Conservation (phyloP, 2,329 filamentous ascomycete genomes). For the Stagonosporopsis vannaccii region DNA sequence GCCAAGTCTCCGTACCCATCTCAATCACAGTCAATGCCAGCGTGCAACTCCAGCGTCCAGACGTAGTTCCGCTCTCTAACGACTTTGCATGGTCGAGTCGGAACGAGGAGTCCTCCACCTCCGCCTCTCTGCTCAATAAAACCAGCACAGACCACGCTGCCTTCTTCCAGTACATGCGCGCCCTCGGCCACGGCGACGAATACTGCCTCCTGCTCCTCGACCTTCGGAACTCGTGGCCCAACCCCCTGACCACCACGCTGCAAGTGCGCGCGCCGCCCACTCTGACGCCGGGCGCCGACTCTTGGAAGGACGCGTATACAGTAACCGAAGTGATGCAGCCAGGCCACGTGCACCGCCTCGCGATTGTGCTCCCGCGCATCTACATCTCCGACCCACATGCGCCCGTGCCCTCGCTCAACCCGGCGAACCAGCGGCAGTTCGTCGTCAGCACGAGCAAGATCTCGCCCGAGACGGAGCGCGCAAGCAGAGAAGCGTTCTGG, state of each 20-base stretch:
- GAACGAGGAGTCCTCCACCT: neutral
- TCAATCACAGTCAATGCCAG: conserved; percentile 92
- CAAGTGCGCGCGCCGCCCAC: conserved; percentile 48
- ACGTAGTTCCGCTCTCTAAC: conserved; percentile 76
- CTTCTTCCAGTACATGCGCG: conserved; percentile 53
- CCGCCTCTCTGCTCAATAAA: conserved; percentile 21
- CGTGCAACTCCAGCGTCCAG: conserved; percentile 80
- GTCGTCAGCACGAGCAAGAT: conserved; percentile 83
- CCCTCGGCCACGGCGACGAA: conserved; percentile 59
- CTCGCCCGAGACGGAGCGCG: conserved; percentile 78
- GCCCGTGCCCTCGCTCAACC: conserved; percentile 80
- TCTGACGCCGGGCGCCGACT: neutral
- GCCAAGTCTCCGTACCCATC: conserved; percentile 80
- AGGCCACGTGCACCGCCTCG: conserved; percentile 72
- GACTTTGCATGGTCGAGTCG: conserved; percentile 69
- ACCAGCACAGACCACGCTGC: conserved; percentile 54
- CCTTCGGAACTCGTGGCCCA: conserved; percentile 89
- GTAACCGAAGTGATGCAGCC: conserved; percentile 61
- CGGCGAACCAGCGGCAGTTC: conserved; percentile 86
- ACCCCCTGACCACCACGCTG: conserved; percentile 73
- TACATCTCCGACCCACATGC: conserved; percentile 79
- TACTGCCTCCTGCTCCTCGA: conserved; percentile 84
- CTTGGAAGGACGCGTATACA: conserved; percentile 31
- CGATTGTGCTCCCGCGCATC: conserved; percentile 77
- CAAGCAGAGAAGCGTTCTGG: conserved; percentile 86